Evolutionary conservation across 192 early-diverging fungal genomes (phyloP).

Genomic region (Powellomyces hirtus): DNA sequence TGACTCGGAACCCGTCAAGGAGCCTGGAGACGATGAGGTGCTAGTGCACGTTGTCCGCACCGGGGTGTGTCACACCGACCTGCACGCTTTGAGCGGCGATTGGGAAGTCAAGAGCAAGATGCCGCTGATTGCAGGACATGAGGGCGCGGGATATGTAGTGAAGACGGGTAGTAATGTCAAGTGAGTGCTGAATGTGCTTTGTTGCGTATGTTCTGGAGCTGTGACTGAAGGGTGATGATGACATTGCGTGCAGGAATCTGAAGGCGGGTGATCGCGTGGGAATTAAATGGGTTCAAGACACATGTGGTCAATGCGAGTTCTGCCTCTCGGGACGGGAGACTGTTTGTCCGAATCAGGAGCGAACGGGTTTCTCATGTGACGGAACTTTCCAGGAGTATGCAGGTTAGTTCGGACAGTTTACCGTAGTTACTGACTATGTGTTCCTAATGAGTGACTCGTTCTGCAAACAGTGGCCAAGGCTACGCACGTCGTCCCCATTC

Average conservation of each 20-base stretch:
- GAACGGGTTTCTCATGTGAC: background rate
- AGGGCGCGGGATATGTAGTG: background rate
- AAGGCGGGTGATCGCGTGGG: constrained; percentile 1
- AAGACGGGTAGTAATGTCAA: background rate
- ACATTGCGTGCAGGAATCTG: too few species aligned
- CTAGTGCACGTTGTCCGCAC: constrained; percentile 9
- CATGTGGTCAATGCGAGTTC: background rate
- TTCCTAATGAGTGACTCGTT: background rate
- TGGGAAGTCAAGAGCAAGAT: constrained; percentile 9
- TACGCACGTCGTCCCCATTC: background rate
- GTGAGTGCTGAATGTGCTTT: too few species aligned
- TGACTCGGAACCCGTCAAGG: background rate
- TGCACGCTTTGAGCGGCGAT: background rate
- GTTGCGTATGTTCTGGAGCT: too few species aligned
- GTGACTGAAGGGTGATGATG: too few species aligned
- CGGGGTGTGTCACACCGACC: constrained; percentile 8
- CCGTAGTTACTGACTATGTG: background rate
- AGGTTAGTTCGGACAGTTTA: background rate
- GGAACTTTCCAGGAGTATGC: constrained; percentile 5
- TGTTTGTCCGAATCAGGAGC: background rate
- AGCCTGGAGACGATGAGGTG: background rate
- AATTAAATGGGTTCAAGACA: background rate
- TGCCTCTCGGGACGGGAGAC: background rate
- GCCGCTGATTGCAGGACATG: constrained; percentile 1
- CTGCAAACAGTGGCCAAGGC: background rate